Evolutionary conservation across 345 rosid species (phyloP).

Genomic region (Citrus medica): DNA sequence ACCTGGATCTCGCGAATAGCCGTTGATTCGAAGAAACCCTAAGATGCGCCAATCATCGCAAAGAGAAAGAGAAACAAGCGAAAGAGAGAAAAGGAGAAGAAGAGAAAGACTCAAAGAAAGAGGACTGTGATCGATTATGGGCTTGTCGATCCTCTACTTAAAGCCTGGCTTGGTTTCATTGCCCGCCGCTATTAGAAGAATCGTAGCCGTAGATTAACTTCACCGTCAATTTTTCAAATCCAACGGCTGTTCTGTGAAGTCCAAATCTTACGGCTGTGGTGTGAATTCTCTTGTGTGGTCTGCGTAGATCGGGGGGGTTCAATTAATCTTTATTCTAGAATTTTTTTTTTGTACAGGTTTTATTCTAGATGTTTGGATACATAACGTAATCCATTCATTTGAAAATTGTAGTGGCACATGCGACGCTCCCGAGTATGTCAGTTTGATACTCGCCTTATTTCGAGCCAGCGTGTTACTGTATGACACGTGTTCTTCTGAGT

Average conservation of each 20-base stretch:
- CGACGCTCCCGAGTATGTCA: neutral
- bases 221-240: constrained; percentile 34
- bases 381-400: neutral
- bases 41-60: constrained; percentile 16
- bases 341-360: too few species aligned
- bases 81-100: neutral
- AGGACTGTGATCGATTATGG: constrained; percentile 1
- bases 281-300: neutral
- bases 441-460: neutral
- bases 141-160: constrained; percentile 31
- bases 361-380: neutral
- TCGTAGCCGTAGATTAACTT: constrained; percentile 31
- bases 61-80: neutral
- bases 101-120: constrained; percentile 3
- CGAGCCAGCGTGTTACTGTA: neutral
- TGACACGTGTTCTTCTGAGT: neutral
- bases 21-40: constrained; percentile 27
- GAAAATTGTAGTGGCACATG: neutral
- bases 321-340: neutral
- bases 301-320: constrained; percentile 5
- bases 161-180: constrained; percentile 22
- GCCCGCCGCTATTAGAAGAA: constrained; percentile 29
- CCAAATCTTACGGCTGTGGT: constrained; percentile 6
- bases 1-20: constrained; percentile 37
- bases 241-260: neutral